A percentile compares a stretch with the other conserved stretches of the same genome.
These are phyloP conservation scores for Cordyceps fumosorosea DNA, from an alignment of 2,329 filamentous ascomycete species.

Conservation along the genomic window DNA sequence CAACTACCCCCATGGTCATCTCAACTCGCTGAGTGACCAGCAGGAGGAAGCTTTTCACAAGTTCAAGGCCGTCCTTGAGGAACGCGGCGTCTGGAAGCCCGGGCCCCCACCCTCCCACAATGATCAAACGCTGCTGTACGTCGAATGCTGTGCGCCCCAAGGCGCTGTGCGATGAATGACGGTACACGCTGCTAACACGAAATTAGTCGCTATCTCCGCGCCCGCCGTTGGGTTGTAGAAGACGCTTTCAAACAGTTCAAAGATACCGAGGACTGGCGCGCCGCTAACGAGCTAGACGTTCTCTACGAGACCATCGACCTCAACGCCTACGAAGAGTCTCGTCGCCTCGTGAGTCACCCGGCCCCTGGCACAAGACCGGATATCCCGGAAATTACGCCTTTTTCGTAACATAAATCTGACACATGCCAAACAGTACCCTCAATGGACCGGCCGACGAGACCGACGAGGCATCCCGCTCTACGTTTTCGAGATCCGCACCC, in stretches of 20 bases:
- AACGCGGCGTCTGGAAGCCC: conserved; percentile 58
- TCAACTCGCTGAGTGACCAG: conserved; percentile 64
- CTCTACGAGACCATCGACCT: conserved; percentile 14
- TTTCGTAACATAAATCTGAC: not conserved
- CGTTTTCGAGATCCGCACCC: conserved; percentile 76
- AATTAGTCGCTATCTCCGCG: conserved; percentile 10
- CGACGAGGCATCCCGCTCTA: conserved; percentile 87
- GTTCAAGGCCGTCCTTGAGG: conserved; percentile 64
- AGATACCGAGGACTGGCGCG: conserved; percentile 12
- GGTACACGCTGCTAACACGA: not conserved
- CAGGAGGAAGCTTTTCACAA: conserved; percentile 61
- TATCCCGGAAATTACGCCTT: not conserved
- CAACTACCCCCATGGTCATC: conserved; percentile 69
- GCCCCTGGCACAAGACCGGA: conserved; percentile 6
- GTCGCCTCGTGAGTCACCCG: conserved; percentile 56
- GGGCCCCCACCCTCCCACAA: conserved; percentile 58
- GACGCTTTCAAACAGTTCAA: conserved; percentile 10
- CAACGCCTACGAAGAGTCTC: conserved; percentile 40
- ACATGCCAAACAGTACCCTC: conserved; percentile 63
- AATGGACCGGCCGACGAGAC: conserved; percentile 91
- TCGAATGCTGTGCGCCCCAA: not conserved
- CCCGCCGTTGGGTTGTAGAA: conserved; percentile 2
- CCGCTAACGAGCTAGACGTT: conserved; percentile 9
- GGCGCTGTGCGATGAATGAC: not conserved
- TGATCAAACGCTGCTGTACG: conserved; percentile 63